Conservation (phyloP, 2,329 filamentous ascomycete genomes). For the Exophiala xenobiotica region DNA sequence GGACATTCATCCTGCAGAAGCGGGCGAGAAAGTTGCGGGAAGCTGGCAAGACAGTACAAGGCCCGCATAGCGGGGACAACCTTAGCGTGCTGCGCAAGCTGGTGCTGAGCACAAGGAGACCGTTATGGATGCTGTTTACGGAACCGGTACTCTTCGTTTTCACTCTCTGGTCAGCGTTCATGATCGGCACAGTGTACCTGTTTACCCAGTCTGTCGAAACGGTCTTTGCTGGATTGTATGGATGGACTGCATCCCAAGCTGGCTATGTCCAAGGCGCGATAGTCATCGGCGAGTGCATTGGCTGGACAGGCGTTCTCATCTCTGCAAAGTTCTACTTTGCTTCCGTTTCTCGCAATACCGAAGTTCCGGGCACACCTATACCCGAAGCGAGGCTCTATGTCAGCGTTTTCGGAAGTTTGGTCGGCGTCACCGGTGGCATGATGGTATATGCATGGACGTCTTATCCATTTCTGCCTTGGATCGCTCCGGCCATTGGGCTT, state of each 20-base stretch:
- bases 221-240: constrained; percentile 74
- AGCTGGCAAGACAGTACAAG: constrained; percentile 8
- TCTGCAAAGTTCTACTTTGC: constrained; percentile 51
- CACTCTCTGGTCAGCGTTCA: constrained; percentile 51
- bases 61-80: constrained; percentile 33
- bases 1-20: constrained; percentile 45
- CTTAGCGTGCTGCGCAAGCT: constrained; percentile 37
- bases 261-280: constrained; percentile 49
- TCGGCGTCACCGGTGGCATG: constrained; percentile 50
- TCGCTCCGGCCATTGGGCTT: constrained; percentile 48
- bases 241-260: constrained; percentile 58
- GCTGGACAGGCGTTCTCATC: constrained; percentile 46
- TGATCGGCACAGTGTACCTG: constrained; percentile 49
- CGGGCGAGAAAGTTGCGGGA: constrained; percentile 36
- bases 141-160: constrained; percentile 51
- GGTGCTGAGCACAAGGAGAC: constrained; percentile 34
- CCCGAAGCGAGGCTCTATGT: constrained; percentile 47
- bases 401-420: constrained; percentile 44
- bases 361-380: constrained; percentile 41
- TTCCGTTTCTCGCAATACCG: constrained; percentile 36
- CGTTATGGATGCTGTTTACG: constrained; percentile 46
- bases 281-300: constrained; percentile 48
- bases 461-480: constrained; percentile 46
- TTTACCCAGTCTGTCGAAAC: constrained; percentile 60
- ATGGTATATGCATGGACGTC: constrained; percentile 54